Conservation (phyloP, 257 asterid species). For the Nicotiana undulata region DNA sequence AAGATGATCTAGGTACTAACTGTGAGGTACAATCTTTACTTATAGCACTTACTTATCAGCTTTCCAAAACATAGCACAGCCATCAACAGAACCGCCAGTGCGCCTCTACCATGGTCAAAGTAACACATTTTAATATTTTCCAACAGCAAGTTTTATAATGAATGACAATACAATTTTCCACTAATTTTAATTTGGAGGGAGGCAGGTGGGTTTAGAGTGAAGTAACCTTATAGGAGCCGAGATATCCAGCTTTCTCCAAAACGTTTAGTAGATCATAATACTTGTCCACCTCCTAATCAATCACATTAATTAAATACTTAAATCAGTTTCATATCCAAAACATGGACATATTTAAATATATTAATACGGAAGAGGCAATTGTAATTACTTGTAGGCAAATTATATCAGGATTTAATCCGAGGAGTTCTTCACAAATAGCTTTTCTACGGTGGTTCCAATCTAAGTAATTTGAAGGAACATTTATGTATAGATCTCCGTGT, state of each 20-base stretch:
- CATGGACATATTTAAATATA: not conserved
- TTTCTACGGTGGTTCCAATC: conserved; percentile 25
- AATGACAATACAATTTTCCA: not conserved
- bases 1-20: not conserved
- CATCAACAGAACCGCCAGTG: conserved; percentile 31
- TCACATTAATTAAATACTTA: not conserved
- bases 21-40: not conserved
- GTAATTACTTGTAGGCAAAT: conserved; percentile 28
- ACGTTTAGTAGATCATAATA: conserved; percentile 21
- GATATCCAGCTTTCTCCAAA: conserved; percentile 28
- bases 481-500: conserved; percentile 27
- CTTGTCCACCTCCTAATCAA: conserved; percentile 33
- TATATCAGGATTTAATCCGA: conserved; percentile 24
- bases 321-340: not conserved
- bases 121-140: not conserved
- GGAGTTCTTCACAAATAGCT: conserved; percentile 26
- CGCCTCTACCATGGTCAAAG: conserved; percentile 23
- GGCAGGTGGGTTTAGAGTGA: not conserved
- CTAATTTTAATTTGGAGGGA: not conserved
- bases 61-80: conserved; percentile 37
- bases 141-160: not conserved
- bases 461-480: conserved; percentile 25
- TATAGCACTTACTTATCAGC: conserved; percentile 21
- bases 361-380: not conserved
- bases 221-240: conserved; percentile 28